A percentile compares a stretch with the other conserved stretches of the same genome.
Evolutionary conservation across 2,329 filamentous ascomycete genomes (phyloP).

Genomic region (Leptographium procerum): DNA sequence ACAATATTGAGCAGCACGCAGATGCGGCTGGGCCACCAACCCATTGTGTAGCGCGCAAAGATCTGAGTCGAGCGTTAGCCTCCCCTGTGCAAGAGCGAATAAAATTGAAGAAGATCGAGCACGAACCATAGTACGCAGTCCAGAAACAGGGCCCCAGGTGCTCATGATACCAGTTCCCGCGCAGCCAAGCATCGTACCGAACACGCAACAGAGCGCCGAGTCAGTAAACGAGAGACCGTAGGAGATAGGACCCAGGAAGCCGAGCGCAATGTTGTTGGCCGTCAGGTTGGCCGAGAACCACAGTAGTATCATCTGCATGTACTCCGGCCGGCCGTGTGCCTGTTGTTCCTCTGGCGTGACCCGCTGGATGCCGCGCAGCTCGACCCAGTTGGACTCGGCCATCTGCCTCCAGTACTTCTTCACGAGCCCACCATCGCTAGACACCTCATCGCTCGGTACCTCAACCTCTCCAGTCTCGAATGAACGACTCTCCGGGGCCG

Average conservation of each 20-base stretch:
- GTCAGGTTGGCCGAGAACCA: slow-evolving; percentile 35
- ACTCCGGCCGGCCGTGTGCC: slow-evolving; percentile 16
- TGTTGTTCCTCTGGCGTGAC: slow-evolving; percentile 20
- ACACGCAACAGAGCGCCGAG: slow-evolving; percentile 13
- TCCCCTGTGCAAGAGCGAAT: not conserved
- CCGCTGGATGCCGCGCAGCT: slow-evolving; percentile 5
- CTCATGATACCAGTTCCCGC: slow-evolving; percentile 8
- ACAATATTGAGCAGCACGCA: slow-evolving; percentile 19
- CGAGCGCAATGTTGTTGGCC: slow-evolving; percentile 27
- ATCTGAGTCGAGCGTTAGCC: not conserved
- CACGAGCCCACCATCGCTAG: not conserved
- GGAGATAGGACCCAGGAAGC: slow-evolving; percentile 19
- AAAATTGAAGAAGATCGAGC: no score
- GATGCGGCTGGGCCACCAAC: slow-evolving; percentile 21
- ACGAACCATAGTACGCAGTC: slow-evolving; percentile 11
- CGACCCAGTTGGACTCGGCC: not conserved
- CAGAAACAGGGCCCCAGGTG: slow-evolving; percentile 5
- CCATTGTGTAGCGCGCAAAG: slow-evolving; percentile 20
- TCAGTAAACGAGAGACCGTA: slow-evolving; percentile 20
- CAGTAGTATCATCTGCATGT: slow-evolving; percentile 27
- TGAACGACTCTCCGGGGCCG: not conserved
- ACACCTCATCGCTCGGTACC: not conserved
- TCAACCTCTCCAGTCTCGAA: not conserved
- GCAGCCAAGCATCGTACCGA: slow-evolving; percentile 7
- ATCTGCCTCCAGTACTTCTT: not conserved